Base-by-base conservation (phyloP, 2,329 filamentous ascomycete genomes). In the Dryadomyces sulphureus region DNA sequence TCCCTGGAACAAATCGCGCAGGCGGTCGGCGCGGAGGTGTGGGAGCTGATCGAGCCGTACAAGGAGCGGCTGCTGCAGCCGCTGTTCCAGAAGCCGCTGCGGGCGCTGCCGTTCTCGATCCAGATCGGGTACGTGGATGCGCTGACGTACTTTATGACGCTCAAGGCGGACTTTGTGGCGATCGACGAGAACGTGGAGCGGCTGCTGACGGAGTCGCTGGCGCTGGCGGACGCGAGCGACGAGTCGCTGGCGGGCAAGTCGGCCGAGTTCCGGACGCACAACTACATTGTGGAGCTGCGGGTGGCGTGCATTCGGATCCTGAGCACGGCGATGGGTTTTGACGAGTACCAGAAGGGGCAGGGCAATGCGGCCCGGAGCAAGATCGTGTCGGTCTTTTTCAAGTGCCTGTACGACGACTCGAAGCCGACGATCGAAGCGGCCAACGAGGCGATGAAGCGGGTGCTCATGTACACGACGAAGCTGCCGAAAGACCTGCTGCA, bases 121-220 rank as follows among this genome's bases (percentile, higher is more conserved):
- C 93, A 98, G 65, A 98, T 98, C 54, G 93, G 92, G 4, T 96
- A 94, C 58, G 95, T 99, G 54, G 93, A 98, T 60, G 92, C 92
- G 1, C 88, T 98, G 58, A 94, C 87, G 0, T 98, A 93, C 62
- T 93, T 93, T 58, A 76, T 99, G 66, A 81, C 82, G 47, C 71
- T 98, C 42, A 90, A 93, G 60, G 79, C 82, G 42, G 84, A 92
- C 53, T 90, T 95, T 56, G 79, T 98, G 22, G 78, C 81, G 7
- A 94, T 96, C 60, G 92, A 95, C 53, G 90, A 96, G 43, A 80
- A 89, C 52, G 72, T 96, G 22, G 94, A 92, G 54, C 77, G 92
- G 39, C 69, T 98, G 38, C 73, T 98, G 49, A 84, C 93, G 75
- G 92, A 99, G 64, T 93, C 90, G 6, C 69, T 98, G 36, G 92